Percentiles rank a stretch among this genome's conserved stretches.
Evolutionary conservation across 495 filamentous ascomycete genomes (phyloP).

Genomic region (Echria macrotheca): DNA sequence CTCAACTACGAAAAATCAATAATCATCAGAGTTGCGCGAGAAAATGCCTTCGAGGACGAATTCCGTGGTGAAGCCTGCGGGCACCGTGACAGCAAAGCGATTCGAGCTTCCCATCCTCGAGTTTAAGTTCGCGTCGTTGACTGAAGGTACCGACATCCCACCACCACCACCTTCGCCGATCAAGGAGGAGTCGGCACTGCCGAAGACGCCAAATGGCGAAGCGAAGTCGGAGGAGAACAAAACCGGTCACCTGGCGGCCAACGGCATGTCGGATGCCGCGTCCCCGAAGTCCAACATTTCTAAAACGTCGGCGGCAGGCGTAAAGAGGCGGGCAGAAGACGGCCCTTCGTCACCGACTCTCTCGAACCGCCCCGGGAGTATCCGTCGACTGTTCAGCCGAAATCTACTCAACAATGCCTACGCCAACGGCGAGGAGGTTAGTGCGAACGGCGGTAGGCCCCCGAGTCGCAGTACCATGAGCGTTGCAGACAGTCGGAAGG

Average conservation of each 20-base stretch:
- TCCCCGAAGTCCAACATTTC: conserved; percentile 29
- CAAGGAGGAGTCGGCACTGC: conserved; percentile 36
- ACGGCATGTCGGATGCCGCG: conserved; percentile 27
- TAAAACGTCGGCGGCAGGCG: conserved; percentile 25
- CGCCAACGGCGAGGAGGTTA: conserved; percentile 32
- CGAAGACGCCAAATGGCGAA: conserved; percentile 25
- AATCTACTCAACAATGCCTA: conserved; percentile 40
- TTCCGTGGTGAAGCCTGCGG: conserved; percentile 14
- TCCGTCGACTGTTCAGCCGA: conserved; percentile 43
- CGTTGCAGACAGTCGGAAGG: conserved; percentile 34
- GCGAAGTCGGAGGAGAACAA: conserved; percentile 16
- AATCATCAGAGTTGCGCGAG: too few species aligned
- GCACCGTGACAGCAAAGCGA: conserved; percentile 28
- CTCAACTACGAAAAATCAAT: too few species aligned
- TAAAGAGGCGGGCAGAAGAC: conserved; percentile 40
- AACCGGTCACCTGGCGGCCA: conserved; percentile 15
- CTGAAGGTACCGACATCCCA: conserved; percentile 53
- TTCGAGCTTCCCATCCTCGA: conserved; percentile 51
- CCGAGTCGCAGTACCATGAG: conserved; percentile 32
- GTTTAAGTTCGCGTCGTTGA: conserved; percentile 47
- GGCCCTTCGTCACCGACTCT: conserved; percentile 38
- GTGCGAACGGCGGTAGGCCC: conserved; percentile 26
- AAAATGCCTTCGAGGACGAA: conserved; percentile 25
- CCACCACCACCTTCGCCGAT: conserved; percentile 48
- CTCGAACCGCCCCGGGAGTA: conserved; percentile 39